A percentile compares a stretch with the other conserved stretches of the same genome.
Conservation (phyloP, 1,284 basidiomycete species). For the Ustilago curta region DNA sequence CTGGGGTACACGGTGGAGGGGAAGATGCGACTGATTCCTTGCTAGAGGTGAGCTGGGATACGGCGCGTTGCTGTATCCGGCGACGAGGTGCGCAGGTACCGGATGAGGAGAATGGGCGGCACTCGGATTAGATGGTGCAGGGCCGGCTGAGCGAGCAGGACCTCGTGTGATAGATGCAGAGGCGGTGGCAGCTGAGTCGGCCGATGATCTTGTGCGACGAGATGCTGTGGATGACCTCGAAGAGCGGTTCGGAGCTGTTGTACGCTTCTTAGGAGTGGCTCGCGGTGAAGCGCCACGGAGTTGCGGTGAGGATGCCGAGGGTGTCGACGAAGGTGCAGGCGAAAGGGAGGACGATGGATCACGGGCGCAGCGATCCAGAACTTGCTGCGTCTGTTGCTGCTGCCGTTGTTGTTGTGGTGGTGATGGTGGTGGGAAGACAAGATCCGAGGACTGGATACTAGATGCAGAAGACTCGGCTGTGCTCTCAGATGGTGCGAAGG, state of each 20-base stretch:
- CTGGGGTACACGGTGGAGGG: slow-evolving; percentile 15
- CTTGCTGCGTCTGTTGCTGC: slow-evolving; percentile 18
- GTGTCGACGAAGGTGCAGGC: slow-evolving; percentile 34
- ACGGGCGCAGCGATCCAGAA: slow-evolving; percentile 14
- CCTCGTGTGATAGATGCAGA: background rate
- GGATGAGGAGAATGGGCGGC: background rate
- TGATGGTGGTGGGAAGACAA: background rate
- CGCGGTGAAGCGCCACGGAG: background rate
- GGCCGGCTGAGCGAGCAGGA: background rate
- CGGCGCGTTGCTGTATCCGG: slow-evolving; percentile 1
- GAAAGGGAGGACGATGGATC: slow-evolving; percentile 39
- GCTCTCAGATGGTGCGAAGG: background rate
- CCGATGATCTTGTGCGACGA: slow-evolving; percentile 19
- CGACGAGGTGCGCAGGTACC: background rate
- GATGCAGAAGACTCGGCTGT: slow-evolving; percentile 5
- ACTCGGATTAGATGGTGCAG: slow-evolving; percentile 3
- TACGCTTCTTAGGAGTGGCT: slow-evolving; percentile 1
- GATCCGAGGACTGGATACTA: background rate
- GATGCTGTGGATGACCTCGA: slow-evolving; percentile 24
- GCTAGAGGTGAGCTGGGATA: slow-evolving; percentile 26
- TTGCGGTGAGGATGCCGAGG: slow-evolving; percentile 23
- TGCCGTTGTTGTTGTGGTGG: background rate
- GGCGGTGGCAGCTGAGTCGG: slow-evolving; percentile 5
- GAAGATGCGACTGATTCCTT: slow-evolving; percentile 5
- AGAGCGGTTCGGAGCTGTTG: background rate